Evolutionary conservation across 768 basidiomycete species (phyloP), one percentile per base, ranked within the genome.

Genomic region (Infundibulicybe gibba): DNA sequence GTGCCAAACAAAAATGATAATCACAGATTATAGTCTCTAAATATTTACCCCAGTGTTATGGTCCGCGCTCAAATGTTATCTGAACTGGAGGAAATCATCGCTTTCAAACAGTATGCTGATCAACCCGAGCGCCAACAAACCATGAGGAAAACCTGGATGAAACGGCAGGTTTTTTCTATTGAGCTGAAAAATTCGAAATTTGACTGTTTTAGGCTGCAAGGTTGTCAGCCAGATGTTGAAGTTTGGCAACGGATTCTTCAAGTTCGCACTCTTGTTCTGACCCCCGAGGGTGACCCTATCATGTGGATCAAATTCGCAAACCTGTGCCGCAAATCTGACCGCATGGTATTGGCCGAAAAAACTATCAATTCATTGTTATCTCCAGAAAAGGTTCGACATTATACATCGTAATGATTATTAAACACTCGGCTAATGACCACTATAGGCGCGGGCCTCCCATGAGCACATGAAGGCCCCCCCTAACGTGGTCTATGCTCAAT

Each of bases 231-330:
- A 17, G 97, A 98, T 57, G 95, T 98, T 31, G 97, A 99, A 66
- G 93, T 97, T 4, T 99, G 97, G 97, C 97, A 98, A 63, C 83
- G 95, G 15, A 90, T 98, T 45, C 72, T 99, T 8, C 95, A 97
- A 72, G 93, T 99, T 41, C 81, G 97, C 44, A 92, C 94, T 0
- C 76, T 98, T 44, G 94, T 99, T 16, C 74, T 97, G 20, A 89
- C 82, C 38, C 95, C 97, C 0, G 90, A 90, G 53, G 93, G 97
- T 52, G 94, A 97, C 61, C 91, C 90, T 38, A 80, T 89, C 40
- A 97, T 97, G 84, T 98, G 94, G 94, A 97, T 99, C 67, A 94
- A 97, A 67, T 97, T 99, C 59, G 92, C 95, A 2, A 98, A 99
- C 58, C 72, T 98, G 1, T 98, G 97, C 61, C 90, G 97, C 43